Evolutionary conservation across 495 filamentous ascomycete species (phyloP).

Genomic region (Trichocladium uniseriatum): DNA sequence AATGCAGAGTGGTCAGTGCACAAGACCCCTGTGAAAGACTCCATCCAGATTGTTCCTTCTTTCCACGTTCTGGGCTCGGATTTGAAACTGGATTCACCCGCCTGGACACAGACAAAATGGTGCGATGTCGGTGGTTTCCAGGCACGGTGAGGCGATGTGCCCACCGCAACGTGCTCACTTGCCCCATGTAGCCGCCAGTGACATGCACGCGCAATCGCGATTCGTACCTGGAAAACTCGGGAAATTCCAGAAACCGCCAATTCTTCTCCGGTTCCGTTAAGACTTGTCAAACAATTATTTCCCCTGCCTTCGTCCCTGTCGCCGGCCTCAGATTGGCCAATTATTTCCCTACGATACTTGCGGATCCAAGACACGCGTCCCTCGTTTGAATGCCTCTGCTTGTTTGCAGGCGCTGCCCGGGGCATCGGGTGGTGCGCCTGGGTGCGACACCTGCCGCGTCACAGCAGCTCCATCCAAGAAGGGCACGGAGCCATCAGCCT

Average conservation of each 20-base stretch:
- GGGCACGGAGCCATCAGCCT: conserved; percentile 12
- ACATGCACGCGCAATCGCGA: neutral
- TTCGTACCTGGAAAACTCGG: neutral
- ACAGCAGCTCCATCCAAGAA: conserved; percentile 11
- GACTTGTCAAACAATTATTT: neutral
- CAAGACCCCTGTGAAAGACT: neutral
- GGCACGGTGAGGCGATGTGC: neutral
- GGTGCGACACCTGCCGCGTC: conserved; percentile 19
- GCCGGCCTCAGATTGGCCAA: neutral
- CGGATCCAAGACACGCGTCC: neutral
- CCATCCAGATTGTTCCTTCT: neutral
- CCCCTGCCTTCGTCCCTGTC: too few species aligned
- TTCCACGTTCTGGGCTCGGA: neutral
- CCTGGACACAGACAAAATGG: neutral
- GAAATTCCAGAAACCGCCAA: neutral
- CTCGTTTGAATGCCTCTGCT: conserved; percentile 16
- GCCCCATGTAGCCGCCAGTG: neutral
- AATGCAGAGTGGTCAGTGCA: neutral
- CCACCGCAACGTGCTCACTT: conserved; percentile 3
- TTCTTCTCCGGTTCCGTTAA: neutral
- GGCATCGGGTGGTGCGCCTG: conserved; percentile 24
- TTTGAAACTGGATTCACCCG: neutral
- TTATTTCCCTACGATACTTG: too few species aligned
- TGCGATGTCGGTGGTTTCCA: conserved; percentile 1
- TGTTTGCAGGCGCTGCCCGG: conserved; percentile 13